These are phyloP conservation scores for Solanum hybrid DNA, from an alignment of 305 asterid species.

Conservation along the genomic window DNA sequence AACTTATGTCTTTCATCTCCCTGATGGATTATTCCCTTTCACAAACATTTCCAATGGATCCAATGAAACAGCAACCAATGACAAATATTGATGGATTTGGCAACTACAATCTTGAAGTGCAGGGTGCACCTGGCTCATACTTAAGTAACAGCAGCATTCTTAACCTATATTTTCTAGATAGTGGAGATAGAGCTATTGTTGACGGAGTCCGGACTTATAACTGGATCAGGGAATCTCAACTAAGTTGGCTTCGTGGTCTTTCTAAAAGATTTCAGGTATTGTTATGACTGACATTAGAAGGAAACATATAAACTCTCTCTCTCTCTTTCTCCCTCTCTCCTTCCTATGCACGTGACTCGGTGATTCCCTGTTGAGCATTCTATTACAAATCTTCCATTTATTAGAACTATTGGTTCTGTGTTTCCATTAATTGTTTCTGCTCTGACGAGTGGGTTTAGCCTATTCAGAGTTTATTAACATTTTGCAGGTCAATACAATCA, in stretches of 20 bases:
- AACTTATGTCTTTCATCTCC: slow-evolving; percentile 77
- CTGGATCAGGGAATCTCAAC: slow-evolving; percentile 96
- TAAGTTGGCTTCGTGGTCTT: slow-evolving; percentile 61
- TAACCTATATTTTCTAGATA: slow-evolving; percentile 79
- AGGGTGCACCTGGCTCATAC: slow-evolving; percentile 71
- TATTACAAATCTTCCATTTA: background rate
- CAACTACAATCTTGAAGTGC: slow-evolving; percentile 61
- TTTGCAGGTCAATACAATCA: slow-evolving; percentile 38
- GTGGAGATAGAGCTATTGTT: slow-evolving; percentile 79
- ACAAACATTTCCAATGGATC: slow-evolving; percentile 44
- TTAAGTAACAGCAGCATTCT: slow-evolving; percentile 58
- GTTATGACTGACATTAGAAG: background rate
- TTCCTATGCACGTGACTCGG: background rate
- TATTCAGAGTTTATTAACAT: slow-evolving; percentile 34
- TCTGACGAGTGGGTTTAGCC: background rate
- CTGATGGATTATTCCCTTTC: slow-evolving; percentile 92
- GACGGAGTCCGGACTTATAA: slow-evolving; percentile 67
- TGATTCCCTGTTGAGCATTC: background rate
- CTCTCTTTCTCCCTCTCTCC: background rate
- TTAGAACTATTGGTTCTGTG: background rate
- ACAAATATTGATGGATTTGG: slow-evolving; percentile 72
- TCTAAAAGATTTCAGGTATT: slow-evolving; percentile 45
- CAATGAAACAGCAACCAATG: slow-evolving; percentile 16
- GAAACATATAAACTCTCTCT: background rate
- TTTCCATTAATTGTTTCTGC: background rate